Conservation (phyloP, 1,284 basidiomycete species). For the Cutaneotrichosporon sp. region DNA sequence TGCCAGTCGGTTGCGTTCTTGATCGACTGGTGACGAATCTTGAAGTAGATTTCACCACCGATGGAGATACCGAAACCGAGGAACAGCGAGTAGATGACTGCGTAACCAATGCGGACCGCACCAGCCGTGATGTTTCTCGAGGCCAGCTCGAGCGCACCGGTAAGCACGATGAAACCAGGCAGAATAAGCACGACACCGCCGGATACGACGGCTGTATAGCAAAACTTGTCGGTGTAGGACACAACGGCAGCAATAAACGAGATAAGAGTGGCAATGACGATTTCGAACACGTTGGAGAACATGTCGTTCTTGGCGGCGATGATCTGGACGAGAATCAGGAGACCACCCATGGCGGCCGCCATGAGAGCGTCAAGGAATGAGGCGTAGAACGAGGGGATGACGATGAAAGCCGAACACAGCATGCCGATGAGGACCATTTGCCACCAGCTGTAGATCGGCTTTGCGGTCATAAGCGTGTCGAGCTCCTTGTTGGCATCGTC, state of each 20-base stretch:
- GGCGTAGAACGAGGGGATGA: slow-evolving; percentile 46
- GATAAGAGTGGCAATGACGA: slow-evolving; percentile 51
- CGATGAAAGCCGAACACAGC: slow-evolving; percentile 74
- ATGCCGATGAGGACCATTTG: slow-evolving; percentile 71
- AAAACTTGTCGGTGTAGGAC: slow-evolving; percentile 65
- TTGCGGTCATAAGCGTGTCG: slow-evolving; percentile 65
- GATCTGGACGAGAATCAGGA: slow-evolving; percentile 71
- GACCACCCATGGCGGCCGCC: slow-evolving; percentile 70
- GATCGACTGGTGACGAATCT: slow-evolving; percentile 53
- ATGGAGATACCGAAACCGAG: slow-evolving; percentile 79
- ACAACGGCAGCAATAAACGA: slow-evolving; percentile 72
- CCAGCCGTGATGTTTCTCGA: slow-evolving; percentile 68
- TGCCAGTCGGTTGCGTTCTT: slow-evolving; percentile 58
- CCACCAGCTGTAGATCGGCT: slow-evolving; percentile 60
- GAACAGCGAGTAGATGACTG: slow-evolving; percentile 58
- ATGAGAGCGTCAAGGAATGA: slow-evolving; percentile 70
- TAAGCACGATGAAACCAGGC: slow-evolving; percentile 73
- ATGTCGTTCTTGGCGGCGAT: slow-evolving; percentile 71
- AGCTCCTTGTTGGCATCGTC: slow-evolving; percentile 69
- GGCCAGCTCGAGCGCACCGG: slow-evolving; percentile 73
- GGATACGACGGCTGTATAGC: slow-evolving; percentile 80
- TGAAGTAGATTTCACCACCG: slow-evolving; percentile 63
- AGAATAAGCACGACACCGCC: slow-evolving; percentile 81
- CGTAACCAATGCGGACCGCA: slow-evolving; percentile 78
- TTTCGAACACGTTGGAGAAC: slow-evolving; percentile 69